phyloP scores from a whole-genome alignment of 192 early-diverging fungal genomes.

The Kappamyces sp. region DNA sequence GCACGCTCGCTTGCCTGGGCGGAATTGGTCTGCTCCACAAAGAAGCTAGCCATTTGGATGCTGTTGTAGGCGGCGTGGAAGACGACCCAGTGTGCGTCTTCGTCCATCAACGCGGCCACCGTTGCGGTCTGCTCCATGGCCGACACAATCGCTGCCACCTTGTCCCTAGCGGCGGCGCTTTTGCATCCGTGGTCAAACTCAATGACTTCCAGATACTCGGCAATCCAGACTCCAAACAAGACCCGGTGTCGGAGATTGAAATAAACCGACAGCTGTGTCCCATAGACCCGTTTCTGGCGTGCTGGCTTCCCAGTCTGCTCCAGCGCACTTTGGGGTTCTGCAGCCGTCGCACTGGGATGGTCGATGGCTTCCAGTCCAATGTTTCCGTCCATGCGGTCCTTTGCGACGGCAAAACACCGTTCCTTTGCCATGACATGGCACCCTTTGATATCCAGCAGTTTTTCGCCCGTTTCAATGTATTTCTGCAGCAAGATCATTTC shows the following conservation, averaged over 20 bases:
- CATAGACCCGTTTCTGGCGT: too few species aligned
- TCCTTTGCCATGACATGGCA: constrained; percentile 3
- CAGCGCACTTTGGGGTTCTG: not conserved
- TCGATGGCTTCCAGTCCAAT: too few species aligned
- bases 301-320: not conserved
- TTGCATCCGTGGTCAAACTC: not conserved
- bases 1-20: not conserved
- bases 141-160: not conserved
- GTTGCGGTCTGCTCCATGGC: not conserved
- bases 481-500: constrained; percentile 1
- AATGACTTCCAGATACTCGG: not conserved
- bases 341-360: too few species aligned
- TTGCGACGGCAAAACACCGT: not conserved
- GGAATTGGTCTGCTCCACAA: not conserved
- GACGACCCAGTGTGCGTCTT: not conserved
- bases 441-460: constrained; percentile 10
- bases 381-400: not conserved
- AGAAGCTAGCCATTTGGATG: not conserved
- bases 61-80: constrained; percentile 1
- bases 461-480: not conserved
- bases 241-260: not conserved
- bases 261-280: not conserved
- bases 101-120: not conserved
- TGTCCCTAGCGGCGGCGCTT: not conserved
- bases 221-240: constrained; percentile 1